phyloP scores from a whole-genome alignment of 306 rosid species.

The Luffa acutangula region DNA sequence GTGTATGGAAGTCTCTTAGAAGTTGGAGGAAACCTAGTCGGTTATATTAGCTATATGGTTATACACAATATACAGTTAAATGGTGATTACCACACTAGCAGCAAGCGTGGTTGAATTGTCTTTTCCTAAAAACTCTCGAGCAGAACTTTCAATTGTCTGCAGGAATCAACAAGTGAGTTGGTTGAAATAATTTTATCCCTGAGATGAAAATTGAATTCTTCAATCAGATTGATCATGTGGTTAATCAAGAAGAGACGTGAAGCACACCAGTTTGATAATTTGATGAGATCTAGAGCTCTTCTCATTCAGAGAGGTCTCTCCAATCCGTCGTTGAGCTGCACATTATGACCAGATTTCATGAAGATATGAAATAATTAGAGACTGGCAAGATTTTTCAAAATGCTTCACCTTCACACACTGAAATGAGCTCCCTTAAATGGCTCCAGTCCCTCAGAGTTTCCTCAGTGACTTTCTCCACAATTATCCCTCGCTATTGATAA shows the following conservation, averaged over 20 bases:
- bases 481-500: conserved; percentile 62
- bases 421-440: conserved; percentile 75
- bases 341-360: conserved; percentile 13
- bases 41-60: neutral
- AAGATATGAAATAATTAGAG: conserved; percentile 7
- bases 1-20: neutral
- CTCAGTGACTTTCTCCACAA: conserved; percentile 88
- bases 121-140: conserved; percentile 88
- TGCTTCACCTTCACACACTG: conserved; percentile 79
- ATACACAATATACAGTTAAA: neutral
- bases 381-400: conserved; percentile 15
- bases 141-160: conserved; percentile 97
- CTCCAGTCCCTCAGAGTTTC: conserved; percentile 80
- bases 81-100: conserved; percentile 75
- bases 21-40: neutral
- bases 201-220: neutral
- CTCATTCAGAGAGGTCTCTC: conserved; percentile 87
- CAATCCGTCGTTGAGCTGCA: conserved; percentile 96
- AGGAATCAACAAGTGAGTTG: conserved; percentile 19
- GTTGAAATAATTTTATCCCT: conserved; percentile 10
- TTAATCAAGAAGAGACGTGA: neutral
- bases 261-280: conserved; percentile 75
- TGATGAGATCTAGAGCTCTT: conserved; percentile 98
- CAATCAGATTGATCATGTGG: neutral
- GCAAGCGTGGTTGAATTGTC: conserved; percentile 83